A percentile compares a stretch with the other conserved stretches of the same genome.
Evolutionary conservation across 129 eudicot species (phyloP).

Genomic region (Pittosporum tobira): DNA sequence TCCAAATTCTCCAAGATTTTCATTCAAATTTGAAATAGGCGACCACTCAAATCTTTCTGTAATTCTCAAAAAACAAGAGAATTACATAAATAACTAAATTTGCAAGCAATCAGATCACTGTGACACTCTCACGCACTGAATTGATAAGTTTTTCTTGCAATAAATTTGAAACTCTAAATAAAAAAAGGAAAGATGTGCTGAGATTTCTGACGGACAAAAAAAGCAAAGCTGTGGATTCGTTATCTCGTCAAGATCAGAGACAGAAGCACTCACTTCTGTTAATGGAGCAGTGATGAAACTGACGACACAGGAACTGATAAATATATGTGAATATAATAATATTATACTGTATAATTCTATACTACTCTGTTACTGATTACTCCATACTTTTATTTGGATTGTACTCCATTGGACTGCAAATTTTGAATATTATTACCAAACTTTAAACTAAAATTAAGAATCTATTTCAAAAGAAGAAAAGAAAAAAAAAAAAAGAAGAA

Average conservation of each 20-base stretch:
- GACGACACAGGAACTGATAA: neutral
- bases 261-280: neutral
- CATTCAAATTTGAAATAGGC: too few relatives aligned
- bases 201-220: conserved; percentile 12
- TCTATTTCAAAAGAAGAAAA: too few relatives aligned
- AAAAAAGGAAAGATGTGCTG: conserved; percentile 4
- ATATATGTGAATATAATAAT: neutral
- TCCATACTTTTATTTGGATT: too few relatives aligned
- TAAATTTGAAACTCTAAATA: neutral
- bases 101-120: neutral
- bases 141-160: neutral
- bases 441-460: too few relatives aligned
- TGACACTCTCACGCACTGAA: neutral
- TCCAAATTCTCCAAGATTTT: neutral
- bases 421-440: too few relatives aligned
- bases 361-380: too few relatives aligned
- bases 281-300: neutral
- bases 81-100: neutral
- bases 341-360: too few relatives aligned
- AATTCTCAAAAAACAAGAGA: neutral
- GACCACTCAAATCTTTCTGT: too few relatives aligned
- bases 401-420: too few relatives aligned
- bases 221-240: conserved; percentile 13
- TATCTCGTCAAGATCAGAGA: conserved; percentile 3
- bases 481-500: too few relatives aligned